phyloP scores from a whole-genome alignment of 495 filamentous ascomycete species.

The Penicillium steckii region DNA sequence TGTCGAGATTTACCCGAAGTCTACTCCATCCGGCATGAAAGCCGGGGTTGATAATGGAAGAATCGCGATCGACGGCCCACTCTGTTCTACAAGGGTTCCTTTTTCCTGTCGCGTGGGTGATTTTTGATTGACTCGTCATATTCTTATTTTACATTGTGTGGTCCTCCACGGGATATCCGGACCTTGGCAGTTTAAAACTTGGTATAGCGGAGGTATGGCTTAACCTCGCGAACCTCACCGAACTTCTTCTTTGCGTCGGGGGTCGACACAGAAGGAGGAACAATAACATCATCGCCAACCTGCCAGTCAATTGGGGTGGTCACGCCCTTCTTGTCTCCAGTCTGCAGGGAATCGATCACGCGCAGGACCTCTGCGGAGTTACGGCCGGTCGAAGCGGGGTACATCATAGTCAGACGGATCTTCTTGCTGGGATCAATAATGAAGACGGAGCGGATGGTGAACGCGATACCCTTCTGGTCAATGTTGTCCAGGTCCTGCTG shows the following conservation, averaged over 20 bases:
- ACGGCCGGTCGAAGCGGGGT: conserved; percentile 95
- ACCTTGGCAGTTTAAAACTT: conserved; percentile 15
- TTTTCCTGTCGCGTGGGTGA: background rate
- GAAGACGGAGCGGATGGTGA: conserved; percentile 99
- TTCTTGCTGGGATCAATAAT: conserved; percentile 98
- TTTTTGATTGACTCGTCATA: background rate
- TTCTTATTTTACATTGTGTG: conserved; percentile 3
- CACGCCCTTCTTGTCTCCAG: conserved; percentile 92
- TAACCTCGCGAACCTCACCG: conserved; percentile 87
- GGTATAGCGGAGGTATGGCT: conserved; percentile 66
- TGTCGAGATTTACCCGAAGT: conserved; percentile 6
- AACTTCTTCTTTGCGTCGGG: conserved; percentile 88
- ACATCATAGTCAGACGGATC: conserved; percentile 92
- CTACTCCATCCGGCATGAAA: conserved; percentile 10
- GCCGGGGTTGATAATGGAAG: conserved; percentile 1
- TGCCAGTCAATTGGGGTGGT: conserved; percentile 95
- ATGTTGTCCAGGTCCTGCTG: conserved; percentile 83
- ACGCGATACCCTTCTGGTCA: conserved; percentile 91
- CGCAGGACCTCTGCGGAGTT: conserved; percentile 96
- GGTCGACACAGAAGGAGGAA: conserved; percentile 83
- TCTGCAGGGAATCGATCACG: conserved; percentile 94
- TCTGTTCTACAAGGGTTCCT: background rate
- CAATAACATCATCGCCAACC: conserved; percentile 89
- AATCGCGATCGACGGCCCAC: background rate
- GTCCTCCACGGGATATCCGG: background rate